Percentiles rank a stretch among this genome's conserved stretches.
Conservation (phyloP, 2,329 filamentous ascomycete species). For the Penicillium psychrosexuale region DNA sequence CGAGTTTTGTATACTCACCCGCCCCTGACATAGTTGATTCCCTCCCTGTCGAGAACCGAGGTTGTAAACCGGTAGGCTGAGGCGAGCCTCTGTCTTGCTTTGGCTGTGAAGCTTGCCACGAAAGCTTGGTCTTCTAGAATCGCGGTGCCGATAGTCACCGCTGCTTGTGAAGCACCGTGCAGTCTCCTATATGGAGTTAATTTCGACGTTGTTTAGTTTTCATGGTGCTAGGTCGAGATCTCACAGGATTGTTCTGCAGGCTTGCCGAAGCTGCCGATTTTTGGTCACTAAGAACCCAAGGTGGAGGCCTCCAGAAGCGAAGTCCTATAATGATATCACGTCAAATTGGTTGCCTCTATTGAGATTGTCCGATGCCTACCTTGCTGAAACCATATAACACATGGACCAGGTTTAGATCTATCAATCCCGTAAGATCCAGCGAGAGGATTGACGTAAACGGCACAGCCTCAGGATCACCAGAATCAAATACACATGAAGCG, state of each 20-base stretch:
- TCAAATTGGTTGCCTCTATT: constrained; percentile 37
- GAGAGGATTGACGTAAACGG: constrained; percentile 49
- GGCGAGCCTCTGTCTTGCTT: constrained; percentile 24
- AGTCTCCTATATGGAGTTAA: constrained; percentile 22
- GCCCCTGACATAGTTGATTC: constrained; percentile 38
- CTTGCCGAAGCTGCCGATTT: constrained; percentile 24
- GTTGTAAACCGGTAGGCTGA: constrained; percentile 30
- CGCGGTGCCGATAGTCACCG: constrained; percentile 29
- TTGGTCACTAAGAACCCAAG: constrained; percentile 29
- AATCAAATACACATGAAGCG: constrained; percentile 50
- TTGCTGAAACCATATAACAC: constrained; percentile 47
- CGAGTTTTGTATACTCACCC: constrained; percentile 19
- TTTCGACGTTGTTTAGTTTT: too few relatives aligned
- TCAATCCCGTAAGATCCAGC: constrained; percentile 42
- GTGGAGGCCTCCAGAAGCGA: constrained; percentile 31
- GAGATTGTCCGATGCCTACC: constrained; percentile 11
- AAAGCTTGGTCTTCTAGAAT: constrained; percentile 35
- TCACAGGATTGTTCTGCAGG: constrained; percentile 29
- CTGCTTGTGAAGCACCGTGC: constrained; percentile 26
- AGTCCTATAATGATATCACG: constrained; percentile 21
- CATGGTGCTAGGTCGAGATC: not conserved
- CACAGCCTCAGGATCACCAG: constrained; percentile 32
- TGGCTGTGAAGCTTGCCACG: constrained; percentile 33
- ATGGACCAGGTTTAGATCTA: constrained; percentile 51
- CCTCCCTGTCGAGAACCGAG: constrained; percentile 34